These are phyloP conservation scores for Pseudogymnoascus sp. DNA, from an alignment of 2,329 filamentous ascomycete genomes.

Conservation along the genomic window DNA sequence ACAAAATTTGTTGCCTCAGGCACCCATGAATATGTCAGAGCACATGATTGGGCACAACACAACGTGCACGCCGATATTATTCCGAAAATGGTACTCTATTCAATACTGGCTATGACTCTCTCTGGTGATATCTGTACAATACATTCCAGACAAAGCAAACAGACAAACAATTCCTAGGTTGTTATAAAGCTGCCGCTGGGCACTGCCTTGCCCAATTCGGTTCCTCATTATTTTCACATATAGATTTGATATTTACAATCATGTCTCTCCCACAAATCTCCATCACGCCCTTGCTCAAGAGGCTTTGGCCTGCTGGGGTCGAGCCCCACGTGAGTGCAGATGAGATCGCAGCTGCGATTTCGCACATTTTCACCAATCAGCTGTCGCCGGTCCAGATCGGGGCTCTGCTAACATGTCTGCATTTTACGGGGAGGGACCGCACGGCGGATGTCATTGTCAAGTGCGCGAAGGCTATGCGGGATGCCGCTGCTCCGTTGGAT, in stretches of 20 bases:
- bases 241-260: too few relatives aligned
- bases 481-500: conserved; percentile 67
- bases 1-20: not conserved
- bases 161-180: not conserved
- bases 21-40: not conserved
- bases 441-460: conserved; percentile 77
- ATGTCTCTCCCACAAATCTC: conserved; percentile 15
- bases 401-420: conserved; percentile 79
- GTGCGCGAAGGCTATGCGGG: conserved; percentile 76
- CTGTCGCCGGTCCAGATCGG: conserved; percentile 83
- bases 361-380: conserved; percentile 83
- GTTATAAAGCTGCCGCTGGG: not conserved
- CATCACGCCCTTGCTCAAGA: conserved; percentile 65
- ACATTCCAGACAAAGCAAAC: not conserved
- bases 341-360: conserved; percentile 84
- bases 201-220: not conserved
- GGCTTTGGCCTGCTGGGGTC: conserved; percentile 53
- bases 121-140: conserved; percentile 1
- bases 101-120: conserved; percentile 1
- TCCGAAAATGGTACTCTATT: conserved; percentile 1
- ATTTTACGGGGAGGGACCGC: conserved; percentile 82
- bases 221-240: too few relatives aligned
- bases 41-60: not conserved
- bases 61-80: not conserved
- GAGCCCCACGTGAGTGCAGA: conserved; percentile 52